Percentiles rank a stretch among this genome's conserved stretches.
Conservation (phyloP, 345 rosid genomes). For the Limnanthes douglasii region DNA sequence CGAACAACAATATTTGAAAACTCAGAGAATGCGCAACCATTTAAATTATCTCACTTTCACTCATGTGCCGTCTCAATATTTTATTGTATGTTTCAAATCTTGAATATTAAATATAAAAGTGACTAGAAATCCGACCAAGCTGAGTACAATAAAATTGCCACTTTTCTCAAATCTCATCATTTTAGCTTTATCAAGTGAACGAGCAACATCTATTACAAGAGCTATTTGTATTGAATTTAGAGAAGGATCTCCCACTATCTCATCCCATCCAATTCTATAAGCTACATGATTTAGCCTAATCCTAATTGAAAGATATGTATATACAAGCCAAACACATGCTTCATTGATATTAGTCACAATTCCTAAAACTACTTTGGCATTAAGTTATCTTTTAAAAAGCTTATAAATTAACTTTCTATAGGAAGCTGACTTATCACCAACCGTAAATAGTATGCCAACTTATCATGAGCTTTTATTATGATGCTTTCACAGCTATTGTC, state of each 20-base stretch:
- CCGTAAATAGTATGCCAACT: slow-evolving; percentile 52
- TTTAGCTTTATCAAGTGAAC: slow-evolving; percentile 68
- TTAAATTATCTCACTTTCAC: slow-evolving; percentile 57
- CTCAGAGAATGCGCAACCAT: slow-evolving; percentile 79
- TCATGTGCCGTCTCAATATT: slow-evolving; percentile 60
- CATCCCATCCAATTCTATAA: slow-evolving; percentile 79
- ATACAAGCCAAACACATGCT: slow-evolving; percentile 78
- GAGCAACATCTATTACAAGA: slow-evolving; percentile 63
- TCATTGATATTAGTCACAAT: slow-evolving; percentile 74
- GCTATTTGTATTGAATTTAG: slow-evolving; percentile 50
- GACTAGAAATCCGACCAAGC: slow-evolving; percentile 86
- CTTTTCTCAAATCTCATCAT: slow-evolving; percentile 87
- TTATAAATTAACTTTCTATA: slow-evolving; percentile 72
- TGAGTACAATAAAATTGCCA: slow-evolving; percentile 71
- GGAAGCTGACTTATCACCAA: slow-evolving; percentile 71
- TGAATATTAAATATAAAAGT: slow-evolving; percentile 66
- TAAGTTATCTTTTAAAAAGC: slow-evolving; percentile 57
- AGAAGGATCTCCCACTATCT: slow-evolving; percentile 63
- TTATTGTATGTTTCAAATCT: slow-evolving; percentile 78
- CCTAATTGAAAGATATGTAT: slow-evolving; percentile 66
- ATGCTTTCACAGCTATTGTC: slow-evolving; percentile 82
- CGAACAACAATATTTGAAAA: slow-evolving; percentile 71
- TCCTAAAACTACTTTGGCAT: slow-evolving; percentile 74
- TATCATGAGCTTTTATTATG: slow-evolving; percentile 67
- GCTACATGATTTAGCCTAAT: slow-evolving; percentile 68